Percentiles rank a stretch among this genome's conserved stretches.
Evolutionary conservation across 345 rosid species (phyloP).

Genomic region (Sonneratia caseolaris): DNA sequence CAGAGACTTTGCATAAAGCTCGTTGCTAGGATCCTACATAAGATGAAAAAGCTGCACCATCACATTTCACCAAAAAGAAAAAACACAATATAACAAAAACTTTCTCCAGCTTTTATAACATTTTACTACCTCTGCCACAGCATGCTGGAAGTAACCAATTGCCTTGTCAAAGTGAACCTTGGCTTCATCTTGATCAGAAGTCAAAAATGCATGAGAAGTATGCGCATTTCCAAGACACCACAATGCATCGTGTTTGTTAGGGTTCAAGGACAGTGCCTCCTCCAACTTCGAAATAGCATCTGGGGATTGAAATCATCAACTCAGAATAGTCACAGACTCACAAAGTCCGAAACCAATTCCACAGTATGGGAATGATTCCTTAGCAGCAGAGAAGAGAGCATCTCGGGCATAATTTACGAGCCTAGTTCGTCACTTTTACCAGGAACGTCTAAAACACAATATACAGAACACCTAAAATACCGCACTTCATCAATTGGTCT

Average conservation of each 20-base stretch:
- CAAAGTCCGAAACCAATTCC: neutral
- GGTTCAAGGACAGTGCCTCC: conserved; percentile 59
- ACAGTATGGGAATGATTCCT: neutral
- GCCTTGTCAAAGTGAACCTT: conserved; percentile 52
- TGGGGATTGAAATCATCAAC: conserved; percentile 11
- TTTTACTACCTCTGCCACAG: conserved; percentile 50
- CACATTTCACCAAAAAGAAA: neutral
- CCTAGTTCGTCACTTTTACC: neutral
- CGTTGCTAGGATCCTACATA: conserved; percentile 69
- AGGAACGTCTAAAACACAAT: neutral
- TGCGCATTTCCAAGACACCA: conserved; percentile 92
- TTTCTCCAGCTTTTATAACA: neutral
- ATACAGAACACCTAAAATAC: too few species aligned
- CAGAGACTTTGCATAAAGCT: conserved; percentile 56
- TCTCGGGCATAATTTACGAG: neutral
- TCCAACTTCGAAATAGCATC: conserved; percentile 80
- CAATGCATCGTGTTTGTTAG: conserved; percentile 56
- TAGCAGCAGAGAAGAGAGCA: neutral
- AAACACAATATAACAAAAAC: neutral
- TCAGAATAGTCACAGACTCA: neutral
- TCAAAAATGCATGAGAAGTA: conserved; percentile 65
- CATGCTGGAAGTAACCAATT: conserved; percentile 52
- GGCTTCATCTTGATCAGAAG: conserved; percentile 59
- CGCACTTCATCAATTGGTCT: neutral
- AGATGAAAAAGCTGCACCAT: neutral